Evolutionary conservation across 2,329 filamentous ascomycete genomes (phyloP).

Genomic region (Phyllosticta capitalensis): DNA sequence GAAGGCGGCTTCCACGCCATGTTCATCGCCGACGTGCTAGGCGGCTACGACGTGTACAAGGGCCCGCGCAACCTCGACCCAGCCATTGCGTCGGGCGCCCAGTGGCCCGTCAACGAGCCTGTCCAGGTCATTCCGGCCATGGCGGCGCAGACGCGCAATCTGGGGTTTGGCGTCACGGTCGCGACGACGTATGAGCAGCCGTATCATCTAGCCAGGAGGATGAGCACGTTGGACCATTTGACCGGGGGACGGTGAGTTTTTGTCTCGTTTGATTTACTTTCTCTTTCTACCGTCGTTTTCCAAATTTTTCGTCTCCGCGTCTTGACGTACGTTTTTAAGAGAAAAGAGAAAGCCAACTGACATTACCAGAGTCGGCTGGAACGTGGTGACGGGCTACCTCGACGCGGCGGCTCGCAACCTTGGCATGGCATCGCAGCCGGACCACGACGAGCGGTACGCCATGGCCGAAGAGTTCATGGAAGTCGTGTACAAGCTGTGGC

Average conservation of each 20-base stretch:
- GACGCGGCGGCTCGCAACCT: conserved; percentile 58
- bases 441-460: conserved; percentile 58
- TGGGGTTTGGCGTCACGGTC: conserved; percentile 61
- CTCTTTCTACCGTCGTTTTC: not conserved
- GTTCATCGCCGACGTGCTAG: conserved; percentile 40
- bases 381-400: conserved; percentile 59
- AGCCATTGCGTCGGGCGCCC: conserved; percentile 52
- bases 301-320: not conserved
- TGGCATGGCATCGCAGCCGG: conserved; percentile 45
- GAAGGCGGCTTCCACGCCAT: conserved; percentile 31
- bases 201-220: conserved; percentile 54
- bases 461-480: conserved; percentile 55
- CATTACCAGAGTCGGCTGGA: conserved; percentile 14
- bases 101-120: conserved; percentile 65
- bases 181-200: conserved; percentile 61
- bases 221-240: conserved; percentile 59
- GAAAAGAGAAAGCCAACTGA: not conserved
- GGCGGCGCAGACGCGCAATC: conserved; percentile 56
- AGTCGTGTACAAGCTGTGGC: conserved; percentile 57
- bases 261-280: not conserved
- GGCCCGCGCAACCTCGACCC: conserved; percentile 46
- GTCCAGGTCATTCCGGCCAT: conserved; percentile 54
- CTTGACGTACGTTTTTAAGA: not conserved
- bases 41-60: conserved; percentile 61
- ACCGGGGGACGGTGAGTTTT: conserved; percentile 44